phyloP scores from a whole-genome alignment of 2,329 filamentous ascomycete genomes.

The Penicillium nordicum region DNA sequence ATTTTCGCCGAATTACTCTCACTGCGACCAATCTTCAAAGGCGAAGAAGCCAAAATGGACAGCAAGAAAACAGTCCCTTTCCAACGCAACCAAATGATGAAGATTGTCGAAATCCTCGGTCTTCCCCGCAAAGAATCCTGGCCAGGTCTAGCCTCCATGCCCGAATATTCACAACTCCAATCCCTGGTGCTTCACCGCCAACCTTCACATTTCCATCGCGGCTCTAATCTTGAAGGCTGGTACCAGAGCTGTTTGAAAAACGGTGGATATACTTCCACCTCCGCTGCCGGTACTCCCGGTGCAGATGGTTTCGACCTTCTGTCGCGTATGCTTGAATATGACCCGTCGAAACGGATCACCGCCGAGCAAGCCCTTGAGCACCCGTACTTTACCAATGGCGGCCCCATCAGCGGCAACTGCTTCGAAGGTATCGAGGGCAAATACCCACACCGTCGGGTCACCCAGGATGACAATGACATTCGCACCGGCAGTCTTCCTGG shows the following conservation, averaged over 20 bases:
- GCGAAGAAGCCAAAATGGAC: conserved; percentile 98
- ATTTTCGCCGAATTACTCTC: conserved; percentile 95
- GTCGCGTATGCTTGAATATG: conserved; percentile 81
- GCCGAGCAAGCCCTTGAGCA: conserved; percentile 87
- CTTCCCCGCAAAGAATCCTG: conserved; percentile 84
- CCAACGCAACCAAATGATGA: conserved; percentile 97
- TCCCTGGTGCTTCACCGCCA: conserved; percentile 45
- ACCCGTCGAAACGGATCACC: conserved; percentile 82
- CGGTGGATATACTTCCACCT: conserved; percentile 49
- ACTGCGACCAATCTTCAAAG: conserved; percentile 92
- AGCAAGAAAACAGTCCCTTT: conserved; percentile 96
- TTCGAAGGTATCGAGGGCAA: conserved; percentile 86
- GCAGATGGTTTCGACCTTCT: conserved; percentile 79
- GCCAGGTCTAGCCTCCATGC: conserved; percentile 80
- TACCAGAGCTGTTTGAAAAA: conserved; percentile 69
- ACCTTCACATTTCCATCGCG: conserved; percentile 50
- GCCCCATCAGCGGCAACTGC: conserved; percentile 73
- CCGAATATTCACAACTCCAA: conserved; percentile 73
- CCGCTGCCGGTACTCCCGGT: conserved; percentile 58
- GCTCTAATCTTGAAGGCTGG: conserved; percentile 70
- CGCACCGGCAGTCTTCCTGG: conserved; percentile 84
- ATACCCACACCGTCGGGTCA: conserved; percentile 87
- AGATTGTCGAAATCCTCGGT: conserved; percentile 95
- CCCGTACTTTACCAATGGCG: conserved; percentile 73
- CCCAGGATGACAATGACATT: conserved; percentile 94